Evolutionary conservation across 2,329 filamentous ascomycete genomes (phyloP), one percentile per base, ranked within the genome.

Genomic region (Xylaria sp.): DNA sequence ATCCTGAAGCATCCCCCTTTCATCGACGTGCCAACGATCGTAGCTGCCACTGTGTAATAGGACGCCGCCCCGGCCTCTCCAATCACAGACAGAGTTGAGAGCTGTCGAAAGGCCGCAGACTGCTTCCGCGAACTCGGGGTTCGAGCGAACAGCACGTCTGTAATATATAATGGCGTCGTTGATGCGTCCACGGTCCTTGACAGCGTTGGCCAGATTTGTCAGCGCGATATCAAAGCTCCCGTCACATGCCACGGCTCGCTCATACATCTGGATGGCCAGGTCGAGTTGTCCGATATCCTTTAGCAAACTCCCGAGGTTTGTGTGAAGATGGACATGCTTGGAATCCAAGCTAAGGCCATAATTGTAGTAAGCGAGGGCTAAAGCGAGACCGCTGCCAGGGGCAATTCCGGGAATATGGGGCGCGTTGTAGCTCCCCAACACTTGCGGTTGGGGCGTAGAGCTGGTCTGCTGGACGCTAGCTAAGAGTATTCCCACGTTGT

Each of bases 401-500:
- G 85, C 76, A 40, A 97, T 87, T 1, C 93, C 93, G 13, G 91
- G 89, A 48, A 94, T 86, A 13, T 74, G 75, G 11, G 75, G 76
- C 18, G 78, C 68, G 21, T 63, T 61, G 7, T 69, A 54, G 53
- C 29, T 64, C 44, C 67, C 73, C 50, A 53, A 64, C 50, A 58
- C 63, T 19, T 67, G 64, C 4, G 62, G 62, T 50, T 64, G 65
- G 21, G 64, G 63, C 16, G 72, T 75, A 59, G 73, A 71, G 20
- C 75, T 72, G 7, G 76, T 70, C 63, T 96, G 92, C 67, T 96
- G 94, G 18, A 97, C 90, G 52, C 94, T 91, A 4, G 94, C 94
- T n/a, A 99, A 84, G 22, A 99, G 79, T 50, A 99, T 99, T 2
- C 94, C 94, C 11, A 99, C 92, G 69, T 99, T 99, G 70, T 99